A percentile compares a stretch with the other conserved stretches of the same genome.
phyloP scores from a whole-genome alignment of 2,329 filamentous ascomycete genomes.

The Hypomyces rosellus region DNA sequence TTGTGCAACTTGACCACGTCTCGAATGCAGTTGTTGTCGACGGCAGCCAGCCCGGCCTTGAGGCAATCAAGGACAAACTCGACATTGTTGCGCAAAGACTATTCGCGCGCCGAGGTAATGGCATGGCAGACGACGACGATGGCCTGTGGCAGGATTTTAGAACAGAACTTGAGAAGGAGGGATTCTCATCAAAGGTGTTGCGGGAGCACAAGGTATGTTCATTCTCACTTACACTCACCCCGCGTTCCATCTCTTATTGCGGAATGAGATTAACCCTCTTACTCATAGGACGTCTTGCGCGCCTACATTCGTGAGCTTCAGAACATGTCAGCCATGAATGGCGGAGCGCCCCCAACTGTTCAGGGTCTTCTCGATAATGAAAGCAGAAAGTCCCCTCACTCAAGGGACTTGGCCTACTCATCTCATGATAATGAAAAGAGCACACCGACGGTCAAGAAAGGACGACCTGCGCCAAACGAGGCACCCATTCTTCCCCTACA shows the following conservation, averaged over 20 bases:
- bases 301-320: constrained; percentile 57
- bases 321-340: constrained; percentile 37
- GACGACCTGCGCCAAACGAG: constrained; percentile 30
- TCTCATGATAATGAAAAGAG: constrained; percentile 36
- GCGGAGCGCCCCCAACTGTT: constrained; percentile 42
- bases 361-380: constrained; percentile 47
- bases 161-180: constrained; percentile 50
- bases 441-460: constrained; percentile 32
- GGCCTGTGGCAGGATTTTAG: constrained; percentile 54
- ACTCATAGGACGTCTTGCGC: constrained; percentile 47
- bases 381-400: constrained; percentile 18
- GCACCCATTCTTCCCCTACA: constrained; percentile 22
- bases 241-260: neutral
- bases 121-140: constrained; percentile 36
- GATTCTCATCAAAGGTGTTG: constrained; percentile 50
- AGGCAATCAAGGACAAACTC: constrained; percentile 54
- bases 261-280: constrained; percentile 14
- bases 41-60: constrained; percentile 37
- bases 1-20: constrained; percentile 46
- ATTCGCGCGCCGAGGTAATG: constrained; percentile 36
- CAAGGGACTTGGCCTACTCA: constrained; percentile 6
- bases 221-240: neutral
- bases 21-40: constrained; percentile 30
- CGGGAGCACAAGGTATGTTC: constrained; percentile 49
- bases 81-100: constrained; percentile 50